Evolutionary conservation across 2,329 filamentous ascomycete genomes (phyloP).

Genomic region (Diaporthe citri): DNA sequence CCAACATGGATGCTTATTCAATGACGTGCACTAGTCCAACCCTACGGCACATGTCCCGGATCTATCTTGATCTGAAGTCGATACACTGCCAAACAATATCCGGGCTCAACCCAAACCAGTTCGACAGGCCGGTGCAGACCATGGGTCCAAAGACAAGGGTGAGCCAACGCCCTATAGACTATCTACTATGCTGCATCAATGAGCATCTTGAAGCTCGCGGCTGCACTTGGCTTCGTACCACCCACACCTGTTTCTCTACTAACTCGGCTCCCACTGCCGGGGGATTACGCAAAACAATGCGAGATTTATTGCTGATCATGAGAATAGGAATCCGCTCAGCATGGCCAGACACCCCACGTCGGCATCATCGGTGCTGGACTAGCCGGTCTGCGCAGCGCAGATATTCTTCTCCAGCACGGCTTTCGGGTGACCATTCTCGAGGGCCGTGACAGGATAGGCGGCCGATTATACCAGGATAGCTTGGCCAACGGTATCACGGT

Average conservation of each 20-base stretch:
- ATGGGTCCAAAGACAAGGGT: conserved; percentile 20
- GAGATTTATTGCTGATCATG: conserved; percentile 35
- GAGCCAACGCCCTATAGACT: neutral
- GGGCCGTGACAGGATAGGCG: conserved; percentile 75
- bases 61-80: conserved; percentile 63
- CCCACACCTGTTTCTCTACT: neutral
- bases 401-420: conserved; percentile 73
- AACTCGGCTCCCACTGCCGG: no score
- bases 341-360: conserved; percentile 62
- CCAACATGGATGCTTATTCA: conserved; percentile 64
- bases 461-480: conserved; percentile 68
- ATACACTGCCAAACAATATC: conserved; percentile 54
- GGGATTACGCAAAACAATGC: no score
- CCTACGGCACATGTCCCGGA: conserved; percentile 58
- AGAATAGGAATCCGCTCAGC: conserved; percentile 39
- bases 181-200: no score
- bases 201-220: neutral
- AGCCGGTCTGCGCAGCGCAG: conserved; percentile 78
- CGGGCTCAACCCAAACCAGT: conserved; percentile 49
- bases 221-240: neutral
- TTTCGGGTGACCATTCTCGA: conserved; percentile 78
- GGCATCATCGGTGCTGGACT: conserved; percentile 79
- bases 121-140: neutral
- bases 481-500: conserved; percentile 63
- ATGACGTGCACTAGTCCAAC: conserved; percentile 61